Evolutionary conservation across 2,329 filamentous ascomycete species (phyloP), one percentile per base, ranked within the genome.

Genomic region (Periglandula ipomoeae): DNA sequence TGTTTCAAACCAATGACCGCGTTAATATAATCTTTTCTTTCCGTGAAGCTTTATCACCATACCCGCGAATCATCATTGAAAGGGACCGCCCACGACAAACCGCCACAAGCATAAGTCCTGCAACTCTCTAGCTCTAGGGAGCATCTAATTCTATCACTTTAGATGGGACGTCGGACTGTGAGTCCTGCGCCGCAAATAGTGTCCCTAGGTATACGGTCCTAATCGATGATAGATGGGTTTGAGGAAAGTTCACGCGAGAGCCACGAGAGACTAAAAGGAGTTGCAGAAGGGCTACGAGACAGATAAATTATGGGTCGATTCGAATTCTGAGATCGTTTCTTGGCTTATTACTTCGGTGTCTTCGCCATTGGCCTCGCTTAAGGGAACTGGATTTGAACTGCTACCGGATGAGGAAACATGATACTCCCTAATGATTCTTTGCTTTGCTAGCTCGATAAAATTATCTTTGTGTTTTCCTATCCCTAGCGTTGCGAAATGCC

Each of bases 61-160:
- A 51, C 35, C 53, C 53, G 6, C 50, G 52, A 1, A 48, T 57
- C 1, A 9, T 46, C 17, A 53, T 57, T 17, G 38, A 46, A 13
- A 39, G 23, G 34, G 47, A 55, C 19, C 49, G 55, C n/a, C 52
- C 53, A 19, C 52, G 34, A 9, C 54, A 51, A 10, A 51, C 45
- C 13, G 20, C 9, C 0, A 38, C 10, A 17, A 45, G 48, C 11
- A 51, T 5, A 17, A 57, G 54, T 23, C 46, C 50, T 11, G 51
- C 54, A 10, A 57, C 50, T 2, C 53, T 57, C 4, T 57, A 53
- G 55, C 49, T 54, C 1, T 55, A 51, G 53, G 54, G 55, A 1
- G 55, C 53, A 15, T 53, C 54, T 6, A 34, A 54, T 38, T 53
- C 49, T n/a, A 49, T 56, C 22, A 54, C 53, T 9, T 51, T 57